Evolutionary conservation across 305 asterid genomes (phyloP).

Genomic region (Solanum hybrid): DNA sequence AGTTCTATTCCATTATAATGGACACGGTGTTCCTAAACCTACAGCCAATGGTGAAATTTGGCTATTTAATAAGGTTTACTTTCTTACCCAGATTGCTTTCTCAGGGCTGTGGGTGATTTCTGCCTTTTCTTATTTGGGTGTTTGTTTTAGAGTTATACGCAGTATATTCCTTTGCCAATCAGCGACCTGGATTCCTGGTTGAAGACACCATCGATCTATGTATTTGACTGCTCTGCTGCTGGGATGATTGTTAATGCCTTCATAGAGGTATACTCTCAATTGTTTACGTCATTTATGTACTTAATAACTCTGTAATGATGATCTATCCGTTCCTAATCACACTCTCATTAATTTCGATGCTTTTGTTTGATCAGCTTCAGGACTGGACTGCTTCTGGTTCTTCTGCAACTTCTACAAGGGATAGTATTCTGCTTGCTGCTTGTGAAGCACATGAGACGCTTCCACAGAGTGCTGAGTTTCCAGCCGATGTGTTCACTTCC

Average conservation of each 20-base stretch:
- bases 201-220: slow-evolving; percentile 94
- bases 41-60: slow-evolving; percentile 97
- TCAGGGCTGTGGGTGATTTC: background rate
- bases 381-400: slow-evolving; percentile 56
- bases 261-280: slow-evolving; percentile 45
- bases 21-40: slow-evolving; percentile 99
- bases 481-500: slow-evolving; percentile 96
- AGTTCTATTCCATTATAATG: slow-evolving; percentile 94
- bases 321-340: background rate
- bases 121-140: slow-evolving; percentile 22
- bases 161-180: slow-evolving; percentile 85
- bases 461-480: slow-evolving; percentile 94
- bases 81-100: slow-evolving; percentile 7
- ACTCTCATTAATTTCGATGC: background rate
- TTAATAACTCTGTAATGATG: background rate
- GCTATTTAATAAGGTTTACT: slow-evolving; percentile 85
- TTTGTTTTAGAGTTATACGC: slow-evolving; percentile 74
- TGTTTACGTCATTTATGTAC: background rate
- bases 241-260: slow-evolving; percentile 90
- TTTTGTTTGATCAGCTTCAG: slow-evolving; percentile 53
- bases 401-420: slow-evolving; percentile 57
- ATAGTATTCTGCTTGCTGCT: slow-evolving; percentile 94
- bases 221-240: slow-evolving; percentile 98
- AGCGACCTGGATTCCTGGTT: slow-evolving; percentile 95
- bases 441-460: slow-evolving; percentile 97